These are phyloP conservation scores for Calonectria leucothoes DNA, from an alignment of 2,329 filamentous ascomycete species.

Conservation along the genomic window DNA sequence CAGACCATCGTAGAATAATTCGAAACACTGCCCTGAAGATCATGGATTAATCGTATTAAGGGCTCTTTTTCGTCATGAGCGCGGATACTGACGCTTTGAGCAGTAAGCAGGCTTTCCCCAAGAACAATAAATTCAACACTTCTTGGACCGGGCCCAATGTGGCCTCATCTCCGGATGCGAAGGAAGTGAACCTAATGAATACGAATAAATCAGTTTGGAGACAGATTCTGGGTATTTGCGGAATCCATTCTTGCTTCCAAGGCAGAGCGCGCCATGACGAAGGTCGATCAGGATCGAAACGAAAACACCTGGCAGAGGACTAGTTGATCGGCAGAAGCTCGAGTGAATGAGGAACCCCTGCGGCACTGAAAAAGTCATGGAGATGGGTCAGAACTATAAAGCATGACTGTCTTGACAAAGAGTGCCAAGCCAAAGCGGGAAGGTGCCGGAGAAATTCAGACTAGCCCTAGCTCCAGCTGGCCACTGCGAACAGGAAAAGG, in stretches of 20 bases:
- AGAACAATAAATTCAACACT: not conserved
- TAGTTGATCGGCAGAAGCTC: not conserved
- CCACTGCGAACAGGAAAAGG: not conserved
- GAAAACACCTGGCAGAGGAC: not conserved
- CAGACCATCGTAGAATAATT: not conserved
- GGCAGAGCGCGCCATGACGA: not conserved
- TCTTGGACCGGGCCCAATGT: not conserved
- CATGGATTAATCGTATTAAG: not conserved
- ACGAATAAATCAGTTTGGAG: not conserved
- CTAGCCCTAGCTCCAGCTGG: not conserved
- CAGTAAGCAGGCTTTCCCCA: not conserved
- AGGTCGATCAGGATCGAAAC: not conserved
- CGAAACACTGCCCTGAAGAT: not conserved
- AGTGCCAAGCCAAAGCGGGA: slow-evolving; percentile 1
- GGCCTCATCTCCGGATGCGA: not conserved
- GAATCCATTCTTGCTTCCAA: not conserved
- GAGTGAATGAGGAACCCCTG: not conserved
- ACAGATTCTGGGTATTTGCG: not conserved
- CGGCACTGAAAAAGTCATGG: not conserved
- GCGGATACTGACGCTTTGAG: not conserved
- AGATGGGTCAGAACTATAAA: not conserved
- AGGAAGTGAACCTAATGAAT: not conserved
- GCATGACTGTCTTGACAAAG: not conserved
- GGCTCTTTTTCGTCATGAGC: not conserved
- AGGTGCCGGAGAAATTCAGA: slow-evolving; percentile 1